phyloP scores from a whole-genome alignment of 345 rosid genomes.

The Acer campestre region DNA sequence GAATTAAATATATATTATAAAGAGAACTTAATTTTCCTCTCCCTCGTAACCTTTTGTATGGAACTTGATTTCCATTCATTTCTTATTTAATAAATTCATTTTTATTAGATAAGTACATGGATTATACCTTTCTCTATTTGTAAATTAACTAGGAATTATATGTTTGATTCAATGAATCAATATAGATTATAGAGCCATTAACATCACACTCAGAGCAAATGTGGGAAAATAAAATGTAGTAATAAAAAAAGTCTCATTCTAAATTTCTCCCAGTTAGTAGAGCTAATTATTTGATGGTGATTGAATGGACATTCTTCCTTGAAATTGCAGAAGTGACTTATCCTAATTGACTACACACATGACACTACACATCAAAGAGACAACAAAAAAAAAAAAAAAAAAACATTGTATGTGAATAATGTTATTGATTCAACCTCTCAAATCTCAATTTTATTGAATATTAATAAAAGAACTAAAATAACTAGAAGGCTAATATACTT shows the following conservation, averaged over 20 bases:
- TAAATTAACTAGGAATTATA: no score
- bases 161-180: no score
- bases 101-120: no score
- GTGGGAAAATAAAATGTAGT: neutral
- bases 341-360: neutral
- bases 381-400: no score
- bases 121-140: no score
- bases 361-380: neutral
- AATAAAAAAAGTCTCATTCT: neutral
- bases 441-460: neutral
- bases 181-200: no score
- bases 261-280: neutral
- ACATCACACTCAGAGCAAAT: neutral
- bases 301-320: constrained; percentile 2
- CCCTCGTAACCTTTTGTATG: no score
- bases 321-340: neutral
- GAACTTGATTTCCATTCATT: no score
- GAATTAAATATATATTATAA: no score
- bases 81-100: no score
- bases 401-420: neutral
- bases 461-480: neutral
- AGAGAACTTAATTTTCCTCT: no score
- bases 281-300: neutral
- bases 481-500: neutral
- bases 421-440: neutral